phyloP scores from a whole-genome alignment of 768 basidiomycete genomes.

The Mycena galopus region DNA sequence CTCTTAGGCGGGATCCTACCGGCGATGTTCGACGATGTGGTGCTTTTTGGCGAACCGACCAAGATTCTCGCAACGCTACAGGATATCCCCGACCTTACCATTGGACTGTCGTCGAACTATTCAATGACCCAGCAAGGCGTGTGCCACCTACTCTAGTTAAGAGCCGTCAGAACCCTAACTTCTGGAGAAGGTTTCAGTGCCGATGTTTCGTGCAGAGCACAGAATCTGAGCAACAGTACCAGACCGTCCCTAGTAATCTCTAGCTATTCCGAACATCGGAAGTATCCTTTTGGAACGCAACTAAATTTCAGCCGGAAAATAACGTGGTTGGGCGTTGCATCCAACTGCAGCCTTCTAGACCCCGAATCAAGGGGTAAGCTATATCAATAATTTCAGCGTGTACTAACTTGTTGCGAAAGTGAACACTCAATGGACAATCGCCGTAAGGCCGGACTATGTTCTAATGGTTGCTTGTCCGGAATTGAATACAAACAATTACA shows the following conservation, averaged over 20 bases:
- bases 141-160: not conserved
- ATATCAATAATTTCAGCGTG: not conserved
- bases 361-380: not conserved
- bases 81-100: not conserved
- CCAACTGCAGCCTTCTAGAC: not conserved
- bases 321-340: not conserved
- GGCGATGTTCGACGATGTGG: not conserved
- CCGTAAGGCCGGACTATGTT: not conserved
- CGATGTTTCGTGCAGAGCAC: not conserved
- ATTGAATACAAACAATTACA: slow-evolving; percentile 1
- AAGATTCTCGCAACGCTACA: not conserved
- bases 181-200: slow-evolving; percentile 10
- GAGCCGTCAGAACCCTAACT: not conserved
- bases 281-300: not conserved
- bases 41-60: not conserved
- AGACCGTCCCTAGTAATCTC: not conserved
- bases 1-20: slow-evolving; percentile 13
- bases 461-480: slow-evolving; percentile 8
- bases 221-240: not conserved
- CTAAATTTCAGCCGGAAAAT: not conserved
- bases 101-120: not conserved
- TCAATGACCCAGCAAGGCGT: slow-evolving; percentile 9
- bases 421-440: slow-evolving; percentile 1
- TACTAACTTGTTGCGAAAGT: not conserved
- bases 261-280: not conserved